Base-by-base conservation (phyloP, 441 rosid genomes). In the Pelargonium myrrhifolium region DNA sequence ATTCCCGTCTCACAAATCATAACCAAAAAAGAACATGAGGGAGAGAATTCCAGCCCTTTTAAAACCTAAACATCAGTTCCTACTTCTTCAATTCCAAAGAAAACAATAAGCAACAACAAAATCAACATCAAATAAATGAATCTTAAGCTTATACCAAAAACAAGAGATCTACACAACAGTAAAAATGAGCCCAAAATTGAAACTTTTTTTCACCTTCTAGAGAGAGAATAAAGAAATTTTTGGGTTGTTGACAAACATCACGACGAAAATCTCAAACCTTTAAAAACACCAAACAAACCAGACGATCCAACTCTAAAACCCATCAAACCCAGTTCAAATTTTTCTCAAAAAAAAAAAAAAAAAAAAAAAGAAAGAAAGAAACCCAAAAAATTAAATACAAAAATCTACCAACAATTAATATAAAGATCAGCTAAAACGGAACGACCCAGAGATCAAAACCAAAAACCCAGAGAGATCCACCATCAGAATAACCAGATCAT, bases 401-500 rank as follows among this genome's bases (percentile, higher is more conserved):
- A 28, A 28, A 24, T 28, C 31, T 0, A 28, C 31, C 31, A 1
- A 4, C 31, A 28, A 28, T 2, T 28, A 28, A 28, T 28, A 28
- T 0, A 62, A 68, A 14, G 64, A 40, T 24, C 39, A 17, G 12
- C 17, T 31, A 0, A 31, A n/a, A 62, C 10, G n/a, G 10, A 10
- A 26, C 17, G 31, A 65, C 47, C 55, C 18, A 56, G 8, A 35
- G 70, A 75, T 37, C 74, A 20, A 71, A 68, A 68, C 35, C 71
- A 31, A 62, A 71, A 55, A 61, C 39, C 39, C 37, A 37, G 66
- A 55, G 65, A 74, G 74, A 78, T 74, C 71, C 60, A 15, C 62
- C 63, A 39, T 7, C 15, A 1, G 21, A 69, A 35, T 65, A 70
- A 21, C 73, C 74, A 59, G 78, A 83, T 78, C 79, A 72, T 65